A percentile compares a stretch with the other conserved stretches of the same genome.
These are phyloP conservation scores for Fusarium algeriense DNA, from an alignment of 2,329 filamentous ascomycete species.

Conservation along the genomic window DNA sequence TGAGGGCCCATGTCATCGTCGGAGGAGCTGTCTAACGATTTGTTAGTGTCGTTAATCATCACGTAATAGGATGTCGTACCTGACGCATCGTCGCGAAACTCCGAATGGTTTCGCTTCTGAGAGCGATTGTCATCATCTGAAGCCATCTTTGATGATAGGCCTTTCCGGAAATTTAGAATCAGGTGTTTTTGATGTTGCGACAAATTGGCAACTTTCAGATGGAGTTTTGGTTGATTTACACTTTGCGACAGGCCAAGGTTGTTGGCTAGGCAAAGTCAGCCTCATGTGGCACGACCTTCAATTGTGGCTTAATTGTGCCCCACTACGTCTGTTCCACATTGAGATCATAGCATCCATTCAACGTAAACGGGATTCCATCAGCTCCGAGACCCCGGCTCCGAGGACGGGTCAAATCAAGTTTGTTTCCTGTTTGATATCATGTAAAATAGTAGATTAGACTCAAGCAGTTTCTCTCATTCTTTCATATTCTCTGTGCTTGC, in stretches of 20 bases:
- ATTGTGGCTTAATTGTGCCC: slow-evolving; percentile 34
- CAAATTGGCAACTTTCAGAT: neutral
- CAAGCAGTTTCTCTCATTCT: neutral
- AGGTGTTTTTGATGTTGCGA: neutral
- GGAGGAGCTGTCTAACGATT: slow-evolving; percentile 72
- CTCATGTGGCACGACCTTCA: slow-evolving; percentile 42
- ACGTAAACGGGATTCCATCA: slow-evolving; percentile 26
- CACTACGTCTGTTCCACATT: slow-evolving; percentile 27
- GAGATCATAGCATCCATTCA: slow-evolving; percentile 36
- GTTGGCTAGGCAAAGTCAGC: slow-evolving; percentile 38
- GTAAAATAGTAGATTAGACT: neutral
- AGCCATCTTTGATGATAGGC: slow-evolving; percentile 36
- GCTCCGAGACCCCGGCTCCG: slow-evolving; percentile 36
- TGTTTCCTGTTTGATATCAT: slow-evolving; percentile 23
- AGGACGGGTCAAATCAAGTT: neutral
- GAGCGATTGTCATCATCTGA: slow-evolving; percentile 51
- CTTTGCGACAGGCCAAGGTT: slow-evolving; percentile 26
- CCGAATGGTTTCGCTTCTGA: slow-evolving; percentile 66
- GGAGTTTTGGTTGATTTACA: slow-evolving; percentile 19
- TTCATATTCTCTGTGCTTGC: neutral
- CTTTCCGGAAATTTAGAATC: neutral
- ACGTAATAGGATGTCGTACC: slow-evolving; percentile 49
- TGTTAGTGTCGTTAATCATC: slow-evolving; percentile 19
- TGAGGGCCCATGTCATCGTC: slow-evolving; percentile 95
- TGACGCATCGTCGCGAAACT: slow-evolving; percentile 62